Evolutionary conservation across 2,329 filamentous ascomycete genomes (phyloP).

Genomic region (Herpotrichia juniperi): DNA sequence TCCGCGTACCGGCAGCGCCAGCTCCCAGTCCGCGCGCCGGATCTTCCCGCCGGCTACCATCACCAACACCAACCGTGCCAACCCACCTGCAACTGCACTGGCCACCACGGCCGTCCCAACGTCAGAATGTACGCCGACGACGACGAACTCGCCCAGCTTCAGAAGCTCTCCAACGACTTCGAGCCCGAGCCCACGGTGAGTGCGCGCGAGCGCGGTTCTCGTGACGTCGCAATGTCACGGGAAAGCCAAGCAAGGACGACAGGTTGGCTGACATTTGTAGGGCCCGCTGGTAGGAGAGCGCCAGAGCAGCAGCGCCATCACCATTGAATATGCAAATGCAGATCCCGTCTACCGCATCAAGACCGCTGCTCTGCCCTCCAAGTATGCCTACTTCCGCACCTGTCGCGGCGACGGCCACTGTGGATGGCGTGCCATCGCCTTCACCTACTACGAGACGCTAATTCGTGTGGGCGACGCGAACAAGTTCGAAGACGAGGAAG

Average conservation of each 20-base stretch:
- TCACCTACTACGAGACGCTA: slow-evolving; percentile 89
- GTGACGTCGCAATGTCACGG: no score
- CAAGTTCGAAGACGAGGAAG: slow-evolving; percentile 72
- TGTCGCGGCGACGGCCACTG: slow-evolving; percentile 94
- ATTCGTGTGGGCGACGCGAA: slow-evolving; percentile 69
- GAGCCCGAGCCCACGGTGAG: slow-evolving; percentile 63
- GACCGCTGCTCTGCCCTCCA: slow-evolving; percentile 80
- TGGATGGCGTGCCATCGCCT: slow-evolving; percentile 95
- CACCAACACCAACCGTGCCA: slow-evolving; percentile 26
- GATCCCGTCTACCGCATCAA: slow-evolving; percentile 86
- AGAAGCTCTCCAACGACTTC: slow-evolving; percentile 67
- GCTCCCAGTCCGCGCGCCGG: slow-evolving; percentile 49
- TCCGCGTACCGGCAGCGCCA: slow-evolving; percentile 37
- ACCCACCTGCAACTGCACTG: slow-evolving; percentile 17
- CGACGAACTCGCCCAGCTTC: slow-evolving; percentile 66
- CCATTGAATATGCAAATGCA: slow-evolving; percentile 85
- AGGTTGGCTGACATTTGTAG: slow-evolving; percentile 56
- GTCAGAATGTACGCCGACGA: slow-evolving; percentile 50
- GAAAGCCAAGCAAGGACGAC: no score
- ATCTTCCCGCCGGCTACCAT: slow-evolving; percentile 39
- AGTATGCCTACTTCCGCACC: slow-evolving; percentile 85
- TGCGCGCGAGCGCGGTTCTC: no score
- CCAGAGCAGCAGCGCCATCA: slow-evolving; percentile 76
- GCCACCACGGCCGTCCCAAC: slow-evolving; percentile 31
- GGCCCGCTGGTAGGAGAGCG: slow-evolving; percentile 82